phyloP scores from a whole-genome alignment of 2,329 filamentous ascomycete species.

The Xylariales sp. region DNA sequence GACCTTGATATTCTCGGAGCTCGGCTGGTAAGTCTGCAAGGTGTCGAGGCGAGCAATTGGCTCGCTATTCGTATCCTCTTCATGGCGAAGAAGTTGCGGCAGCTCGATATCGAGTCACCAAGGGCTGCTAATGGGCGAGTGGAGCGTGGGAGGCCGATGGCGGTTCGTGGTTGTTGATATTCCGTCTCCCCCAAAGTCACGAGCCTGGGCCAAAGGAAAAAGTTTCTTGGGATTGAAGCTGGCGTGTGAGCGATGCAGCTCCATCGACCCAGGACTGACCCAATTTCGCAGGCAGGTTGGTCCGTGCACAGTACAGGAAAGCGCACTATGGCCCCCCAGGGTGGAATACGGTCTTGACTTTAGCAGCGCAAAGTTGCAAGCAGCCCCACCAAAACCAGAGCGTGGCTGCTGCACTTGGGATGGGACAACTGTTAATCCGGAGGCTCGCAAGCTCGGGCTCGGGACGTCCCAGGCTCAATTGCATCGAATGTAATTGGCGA shows the following conservation, averaged over 20 bases:
- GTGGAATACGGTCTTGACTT: background rate
- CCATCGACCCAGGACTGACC: too few relatives aligned
- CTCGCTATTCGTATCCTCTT: constrained; percentile 60
- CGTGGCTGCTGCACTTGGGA: too few relatives aligned
- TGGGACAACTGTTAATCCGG: too few relatives aligned
- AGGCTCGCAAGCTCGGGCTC: too few relatives aligned
- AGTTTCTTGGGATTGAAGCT: constrained; percentile 6
- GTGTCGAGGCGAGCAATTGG: constrained; percentile 47
- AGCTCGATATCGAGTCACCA: too few relatives aligned
- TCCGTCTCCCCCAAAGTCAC: background rate
- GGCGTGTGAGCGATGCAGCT: too few relatives aligned
- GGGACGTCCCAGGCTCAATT: too few relatives aligned
- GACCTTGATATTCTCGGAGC: constrained; percentile 7
- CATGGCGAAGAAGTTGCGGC: constrained; percentile 32
- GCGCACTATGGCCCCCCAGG: background rate
- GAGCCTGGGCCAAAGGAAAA: constrained; percentile 5
- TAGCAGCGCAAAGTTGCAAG: too few relatives aligned
- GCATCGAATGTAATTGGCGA: constrained; percentile 4
- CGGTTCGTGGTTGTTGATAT: constrained; percentile 1
- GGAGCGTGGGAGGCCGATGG: constrained; percentile 2
- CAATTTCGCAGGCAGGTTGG: too few relatives aligned
- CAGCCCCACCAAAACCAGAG: too few relatives aligned
- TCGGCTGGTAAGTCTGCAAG: constrained; percentile 26
- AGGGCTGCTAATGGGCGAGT: too few relatives aligned
- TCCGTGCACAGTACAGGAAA: background rate